A percentile compares a stretch with the other conserved stretches of the same genome.
Evolutionary conservation across 192 early-diverging fungal genomes (phyloP).

Genomic region (Coemansia sp.): DNA sequence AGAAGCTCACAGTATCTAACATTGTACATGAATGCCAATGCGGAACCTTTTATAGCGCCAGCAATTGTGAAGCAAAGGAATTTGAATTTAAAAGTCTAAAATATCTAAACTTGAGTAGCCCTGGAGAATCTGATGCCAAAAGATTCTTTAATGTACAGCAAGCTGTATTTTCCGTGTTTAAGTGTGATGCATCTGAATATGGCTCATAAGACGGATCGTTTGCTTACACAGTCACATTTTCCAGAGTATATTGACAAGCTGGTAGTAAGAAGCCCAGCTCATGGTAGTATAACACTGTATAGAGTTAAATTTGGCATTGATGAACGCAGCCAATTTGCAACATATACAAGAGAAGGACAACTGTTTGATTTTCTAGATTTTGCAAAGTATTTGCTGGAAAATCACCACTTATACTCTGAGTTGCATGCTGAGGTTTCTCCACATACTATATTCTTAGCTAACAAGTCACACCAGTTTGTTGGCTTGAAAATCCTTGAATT

Average conservation of each 20-base stretch:
- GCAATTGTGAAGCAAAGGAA: not conserved
- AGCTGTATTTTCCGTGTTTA: not conserved
- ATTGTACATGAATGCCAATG: not conserved
- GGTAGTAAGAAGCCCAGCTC: not conserved
- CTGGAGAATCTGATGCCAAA: not conserved
- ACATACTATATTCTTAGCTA: too few relatives aligned
- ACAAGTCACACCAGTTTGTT: too few relatives aligned
- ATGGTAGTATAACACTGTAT: not conserved
- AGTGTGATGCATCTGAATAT: not conserved
- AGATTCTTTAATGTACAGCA: not conserved
- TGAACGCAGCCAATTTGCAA: not conserved
- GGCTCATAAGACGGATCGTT: not conserved
- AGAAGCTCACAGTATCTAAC: not conserved
- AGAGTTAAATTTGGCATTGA: not conserved
- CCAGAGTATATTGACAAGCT: not conserved
- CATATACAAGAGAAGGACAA: not conserved
- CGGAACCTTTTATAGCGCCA: not conserved
- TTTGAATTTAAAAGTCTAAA: not conserved
- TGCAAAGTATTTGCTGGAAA: not conserved
- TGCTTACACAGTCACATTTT: not conserved
- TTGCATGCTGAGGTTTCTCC: not conserved
- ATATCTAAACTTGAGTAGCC: not conserved
- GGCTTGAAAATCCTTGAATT: too few relatives aligned
- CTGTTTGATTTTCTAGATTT: not conserved
- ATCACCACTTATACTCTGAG: not conserved